Evolutionary conservation across 805 yeast species (phyloP), one percentile per base, ranked within the genome.

Genomic region (Ogataea pignaliae): DNA sequence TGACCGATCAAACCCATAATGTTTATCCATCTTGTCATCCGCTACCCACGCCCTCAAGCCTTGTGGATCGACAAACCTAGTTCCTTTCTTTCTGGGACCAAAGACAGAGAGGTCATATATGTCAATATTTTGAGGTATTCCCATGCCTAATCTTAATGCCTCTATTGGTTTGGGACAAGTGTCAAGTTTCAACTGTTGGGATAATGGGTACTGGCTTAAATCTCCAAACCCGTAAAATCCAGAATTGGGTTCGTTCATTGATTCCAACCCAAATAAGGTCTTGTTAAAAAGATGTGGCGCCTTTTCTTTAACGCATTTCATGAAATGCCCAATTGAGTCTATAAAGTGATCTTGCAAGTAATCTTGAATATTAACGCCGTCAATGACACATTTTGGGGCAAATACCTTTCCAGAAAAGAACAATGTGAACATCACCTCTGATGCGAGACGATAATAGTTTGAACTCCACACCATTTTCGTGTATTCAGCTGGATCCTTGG

Each of bases 391-490:
- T 42, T 83, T 75, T 1, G 97, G 97, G 30, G 91, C 87, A 64
- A 81, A 86, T 13, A 70, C 65, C 41, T 72, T 72, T 2, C 97
- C 97, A 1, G 85, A 82, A 65, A 85, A 89, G 57, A 90, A 90
- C 54, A 88, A 60, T 0, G 95, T 85, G 62, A 88, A 88, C 93
- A 90, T 87, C 9, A 85, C 81, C 48, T 79, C 76, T 31, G 85
- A 71, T 2, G 88, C 96, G 46, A 88, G 67, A 31, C 93, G 72
- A 48, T 71, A 76, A 58, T 89, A 88, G 63, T 90, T 90, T 1
- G 97, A 81, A 0, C 96, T 81, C 97, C 97, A 90, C 30, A 89
- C 70, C 97, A 90, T 90, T 55, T 86, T 85, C 7, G 89, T 88
- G 60, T 76, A 85, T 10, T 61, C 42, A 14, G 54, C 53, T 8